Conservation (phyloP, 164 flowering plant genomes). For the Malania oleifera region DNA sequence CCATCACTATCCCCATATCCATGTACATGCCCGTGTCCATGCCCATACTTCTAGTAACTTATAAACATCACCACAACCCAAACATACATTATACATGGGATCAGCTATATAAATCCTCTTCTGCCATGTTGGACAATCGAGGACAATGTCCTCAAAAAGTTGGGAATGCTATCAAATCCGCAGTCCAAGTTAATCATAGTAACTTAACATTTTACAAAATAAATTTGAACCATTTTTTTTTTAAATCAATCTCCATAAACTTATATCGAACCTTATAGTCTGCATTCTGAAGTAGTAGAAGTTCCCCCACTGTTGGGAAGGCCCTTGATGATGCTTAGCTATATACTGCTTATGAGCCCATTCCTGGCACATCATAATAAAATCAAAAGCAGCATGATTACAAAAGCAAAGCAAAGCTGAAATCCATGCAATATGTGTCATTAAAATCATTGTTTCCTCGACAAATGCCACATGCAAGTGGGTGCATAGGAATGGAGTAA, state of each 20-base stretch:
- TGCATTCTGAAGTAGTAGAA: conserved; percentile 95
- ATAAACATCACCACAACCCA: no score
- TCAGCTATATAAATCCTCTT: no score
- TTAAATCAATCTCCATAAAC: not conserved
- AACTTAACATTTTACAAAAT: no score
- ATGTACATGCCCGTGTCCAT: no score
- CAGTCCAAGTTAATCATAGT: no score
- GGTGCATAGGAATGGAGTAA: not conserved
- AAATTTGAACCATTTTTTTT: no score
- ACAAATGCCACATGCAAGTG: not conserved
- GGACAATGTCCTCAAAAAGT: no score
- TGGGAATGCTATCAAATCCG: no score
- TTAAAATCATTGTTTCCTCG: not conserved
- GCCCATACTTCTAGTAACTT: no score
- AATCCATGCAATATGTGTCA: not conserved
- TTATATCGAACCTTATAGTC: conserved; percentile 69
- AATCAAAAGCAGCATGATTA: not conserved
- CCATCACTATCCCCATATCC: no score
- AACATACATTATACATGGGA: no score
- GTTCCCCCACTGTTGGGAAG: conserved; percentile 99
- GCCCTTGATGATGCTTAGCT: conserved; percentile 93
- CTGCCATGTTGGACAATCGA: no score
- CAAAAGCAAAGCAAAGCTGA: not conserved
- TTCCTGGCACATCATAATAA: conserved; percentile 39
- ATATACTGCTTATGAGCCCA: conserved; percentile 97